phyloP scores from a whole-genome alignment of 2,329 filamentous ascomycete genomes.

The Madurella mycetomatis region DNA sequence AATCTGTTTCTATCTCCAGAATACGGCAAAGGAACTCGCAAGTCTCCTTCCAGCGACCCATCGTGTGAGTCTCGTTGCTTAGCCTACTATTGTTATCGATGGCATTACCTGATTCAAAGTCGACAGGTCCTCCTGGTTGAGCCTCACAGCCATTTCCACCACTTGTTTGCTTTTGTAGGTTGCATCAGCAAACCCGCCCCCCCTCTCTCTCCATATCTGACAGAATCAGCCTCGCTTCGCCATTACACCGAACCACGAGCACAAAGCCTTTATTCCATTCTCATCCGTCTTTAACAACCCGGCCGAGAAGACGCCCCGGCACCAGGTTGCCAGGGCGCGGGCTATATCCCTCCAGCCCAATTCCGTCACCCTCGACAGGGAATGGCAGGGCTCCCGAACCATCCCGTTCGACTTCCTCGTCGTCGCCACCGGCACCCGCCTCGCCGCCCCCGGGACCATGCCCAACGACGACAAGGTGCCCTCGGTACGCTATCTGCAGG shows the following conservation, averaged over 20 bases:
- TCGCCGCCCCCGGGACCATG: slow-evolving; percentile 35
- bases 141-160: slow-evolving; percentile 47
- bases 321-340: slow-evolving; percentile 34
- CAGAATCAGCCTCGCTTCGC: slow-evolving; percentile 38
- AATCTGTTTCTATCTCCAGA: slow-evolving; percentile 18
- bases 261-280: slow-evolving; percentile 48
- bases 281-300: slow-evolving; percentile 28
- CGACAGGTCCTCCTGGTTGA: slow-evolving; percentile 40
- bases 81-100: background rate
- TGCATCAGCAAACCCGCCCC: background rate
- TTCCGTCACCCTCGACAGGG: slow-evolving; percentile 34
- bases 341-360: slow-evolving; percentile 29
- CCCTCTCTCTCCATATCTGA: background rate
- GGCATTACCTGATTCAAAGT: background rate
- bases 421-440: slow-evolving; percentile 40
- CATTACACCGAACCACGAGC: slow-evolving; percentile 39
- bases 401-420: slow-evolving; percentile 42
- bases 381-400: slow-evolving; percentile 29
- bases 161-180: slow-evolving; percentile 42
- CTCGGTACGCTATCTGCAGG: slow-evolving; percentile 32
- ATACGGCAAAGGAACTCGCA: slow-evolving; percentile 34
- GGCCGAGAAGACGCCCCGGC: slow-evolving; percentile 29
- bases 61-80: slow-evolving; percentile 24
- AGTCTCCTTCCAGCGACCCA: slow-evolving; percentile 35
- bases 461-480: slow-evolving; percentile 30